Evolutionary conservation across 768 basidiomycete species (phyloP), one percentile per base, ranked within the genome.

Genomic region (Lactarius sanguifluus): DNA sequence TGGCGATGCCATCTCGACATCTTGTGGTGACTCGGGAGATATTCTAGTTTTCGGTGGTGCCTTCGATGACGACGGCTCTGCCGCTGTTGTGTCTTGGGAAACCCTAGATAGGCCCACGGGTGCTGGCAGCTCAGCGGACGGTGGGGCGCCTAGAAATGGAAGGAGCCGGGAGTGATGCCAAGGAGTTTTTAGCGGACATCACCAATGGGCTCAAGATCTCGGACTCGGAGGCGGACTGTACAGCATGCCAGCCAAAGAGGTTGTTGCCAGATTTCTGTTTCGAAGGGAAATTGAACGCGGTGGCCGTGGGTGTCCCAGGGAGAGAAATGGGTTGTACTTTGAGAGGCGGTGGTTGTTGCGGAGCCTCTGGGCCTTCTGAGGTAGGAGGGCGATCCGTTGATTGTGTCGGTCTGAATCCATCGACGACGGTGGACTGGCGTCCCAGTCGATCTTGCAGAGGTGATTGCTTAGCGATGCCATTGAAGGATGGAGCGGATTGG

Each of bases 241-340:
- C 57, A 25, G 74, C 70, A 5, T 73, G 72, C 64, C 72, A 74
- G 43, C 69, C 66, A 36, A 75, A 65, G 4, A 73, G 57, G n/a
- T 74, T 73, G 9, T 71, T 70, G 61, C 72, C 71, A 2, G 67
- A 47, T 30, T 64, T 68, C 15, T 65, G 64, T 36, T 71, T 69
- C 5, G 64, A 59, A 18, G 71, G 64, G 32, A 60, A 64, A 30
- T 71, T 73, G 62, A 74, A 76, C 66, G 70, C 71, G 40, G 71
- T 56, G 20, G 65, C 70, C 1, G 77, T 77, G 7, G 76, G 76
- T 0, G 77, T 78, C 18, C 75, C 72, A 0, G 77, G 77, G 4
- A 78, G 69, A 9, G 74, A 67, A 10, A 77, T 61, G 1, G 73
- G 74, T 20, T 70, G 66, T 0, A 71, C 50, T 45, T 72, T 76